Evolutionary conservation across 495 filamentous ascomycete genomes (phyloP).

Genomic region (Neurospora sp.): DNA sequence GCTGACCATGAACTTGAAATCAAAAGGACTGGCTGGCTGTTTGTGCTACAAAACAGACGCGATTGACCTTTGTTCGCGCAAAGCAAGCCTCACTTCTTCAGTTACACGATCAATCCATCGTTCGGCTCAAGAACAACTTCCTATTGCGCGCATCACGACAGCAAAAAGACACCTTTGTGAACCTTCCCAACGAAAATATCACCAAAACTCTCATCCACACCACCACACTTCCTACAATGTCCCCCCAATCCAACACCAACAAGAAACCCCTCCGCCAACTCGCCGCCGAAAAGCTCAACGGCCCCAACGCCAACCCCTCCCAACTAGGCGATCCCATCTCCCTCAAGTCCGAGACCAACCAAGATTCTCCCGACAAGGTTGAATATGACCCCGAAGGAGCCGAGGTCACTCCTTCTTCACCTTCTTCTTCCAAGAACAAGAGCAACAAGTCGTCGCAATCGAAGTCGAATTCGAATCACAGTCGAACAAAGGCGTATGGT

Average conservation of each 20-base stretch:
- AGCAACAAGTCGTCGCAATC: not conserved
- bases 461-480: not conserved
- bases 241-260: not conserved
- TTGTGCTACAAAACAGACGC: not conserved
- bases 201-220: not conserved
- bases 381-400: not conserved
- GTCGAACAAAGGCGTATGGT: not conserved
- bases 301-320: slow-evolving; percentile 28
- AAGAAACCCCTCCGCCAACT: slow-evolving; percentile 17
- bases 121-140: not conserved
- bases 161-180: no score
- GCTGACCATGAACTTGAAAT: not conserved
- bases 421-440: not conserved
- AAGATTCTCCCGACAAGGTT: not conserved
- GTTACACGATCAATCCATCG: no score
- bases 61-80: not conserved
- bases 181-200: not conserved
- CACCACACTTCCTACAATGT: not conserved
- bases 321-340: slow-evolving; percentile 32
- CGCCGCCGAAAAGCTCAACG: slow-evolving; percentile 27
- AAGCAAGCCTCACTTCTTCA: not conserved
- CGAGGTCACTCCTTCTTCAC: not conserved
- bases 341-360: slow-evolving; percentile 31
- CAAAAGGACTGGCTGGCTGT: not conserved
- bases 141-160: not conserved